Evolutionary conservation across 345 rosid genomes (phyloP).

Genomic region (Brassica carinata): DNA sequence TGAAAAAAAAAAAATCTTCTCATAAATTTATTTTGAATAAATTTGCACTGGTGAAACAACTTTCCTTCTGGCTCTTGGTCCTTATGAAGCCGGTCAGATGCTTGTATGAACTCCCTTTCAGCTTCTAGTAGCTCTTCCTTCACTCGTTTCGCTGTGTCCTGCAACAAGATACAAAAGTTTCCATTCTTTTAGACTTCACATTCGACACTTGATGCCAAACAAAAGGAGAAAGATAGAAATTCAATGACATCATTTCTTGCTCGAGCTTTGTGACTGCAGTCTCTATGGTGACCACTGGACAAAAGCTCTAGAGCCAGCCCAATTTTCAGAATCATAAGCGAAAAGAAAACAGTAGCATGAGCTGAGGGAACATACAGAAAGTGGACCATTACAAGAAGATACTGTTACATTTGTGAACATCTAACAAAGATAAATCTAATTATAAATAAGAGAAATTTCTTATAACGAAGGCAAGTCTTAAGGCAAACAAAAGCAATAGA

Average conservation of each 20-base stretch:
- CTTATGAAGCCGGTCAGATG: conserved; percentile 37
- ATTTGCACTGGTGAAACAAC: conserved; percentile 18
- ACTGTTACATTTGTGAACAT: too few species aligned
- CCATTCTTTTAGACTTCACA: too few species aligned
- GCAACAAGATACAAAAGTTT: not conserved
- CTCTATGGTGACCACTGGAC: too few species aligned
- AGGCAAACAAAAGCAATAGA: not conserved
- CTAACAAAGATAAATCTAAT: too few species aligned
- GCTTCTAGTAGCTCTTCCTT: not conserved
- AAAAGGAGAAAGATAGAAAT: conserved; percentile 40
- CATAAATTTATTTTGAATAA: not conserved
- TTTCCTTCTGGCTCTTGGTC: not conserved
- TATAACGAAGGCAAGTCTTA: not conserved
- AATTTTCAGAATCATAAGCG: conserved; percentile 30
- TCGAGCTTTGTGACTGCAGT: conserved; percentile 76
- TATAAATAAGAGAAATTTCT: too few species aligned
- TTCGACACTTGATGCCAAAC: too few species aligned
- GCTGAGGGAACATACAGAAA: too few species aligned
- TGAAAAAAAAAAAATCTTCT: not conserved
- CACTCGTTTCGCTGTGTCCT: not conserved
- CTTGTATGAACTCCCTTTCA: conserved; percentile 47
- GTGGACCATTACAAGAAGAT: too few species aligned
- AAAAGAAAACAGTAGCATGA: too few species aligned
- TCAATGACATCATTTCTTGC: conserved; percentile 74
- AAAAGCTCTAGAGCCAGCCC: conserved; percentile 75